phyloP scores from a whole-genome alignment of 257 asterid species.

The Primulina huaijiensis region DNA sequence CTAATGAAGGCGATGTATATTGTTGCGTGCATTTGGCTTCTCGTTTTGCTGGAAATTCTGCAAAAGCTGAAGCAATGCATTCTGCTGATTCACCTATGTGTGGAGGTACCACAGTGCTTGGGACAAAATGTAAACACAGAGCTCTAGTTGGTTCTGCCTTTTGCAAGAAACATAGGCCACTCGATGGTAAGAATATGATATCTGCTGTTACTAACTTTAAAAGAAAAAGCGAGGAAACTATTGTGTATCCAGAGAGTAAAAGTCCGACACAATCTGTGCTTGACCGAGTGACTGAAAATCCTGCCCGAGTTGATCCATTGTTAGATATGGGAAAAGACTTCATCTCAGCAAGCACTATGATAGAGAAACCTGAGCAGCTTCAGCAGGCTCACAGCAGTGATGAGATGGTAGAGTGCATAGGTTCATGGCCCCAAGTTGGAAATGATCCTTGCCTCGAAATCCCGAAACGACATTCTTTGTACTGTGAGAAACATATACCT shows the following conservation, averaged over 20 bases:
- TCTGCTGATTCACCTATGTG: constrained; percentile 74
- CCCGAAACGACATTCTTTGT: constrained; percentile 74
- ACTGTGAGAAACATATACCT: constrained; percentile 93
- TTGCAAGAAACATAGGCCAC: constrained; percentile 95
- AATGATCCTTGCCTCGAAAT: constrained; percentile 58
- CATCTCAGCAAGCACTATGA: constrained; percentile 33
- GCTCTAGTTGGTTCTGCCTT: constrained; percentile 75
- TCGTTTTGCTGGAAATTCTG: constrained; percentile 53
- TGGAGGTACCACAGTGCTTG: constrained; percentile 95
- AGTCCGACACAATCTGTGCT: constrained; percentile 38
- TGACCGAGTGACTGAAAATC: constrained; percentile 37
- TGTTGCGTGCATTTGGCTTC: constrained; percentile 93
- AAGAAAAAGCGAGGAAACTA: constrained; percentile 54
- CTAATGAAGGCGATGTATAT: constrained; percentile 82
- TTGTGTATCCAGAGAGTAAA: constrained; percentile 28
- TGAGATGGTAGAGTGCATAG: constrained; percentile 62
- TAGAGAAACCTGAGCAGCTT: constrained; percentile 39
- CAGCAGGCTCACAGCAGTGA: constrained; percentile 33
- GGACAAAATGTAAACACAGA: constrained; percentile 94
- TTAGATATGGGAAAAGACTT: constrained; percentile 39
- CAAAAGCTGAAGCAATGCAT: constrained; percentile 48
- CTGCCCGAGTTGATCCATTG: constrained; percentile 41
- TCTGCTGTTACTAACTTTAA: constrained; percentile 52
- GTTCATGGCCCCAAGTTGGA: constrained; percentile 52
- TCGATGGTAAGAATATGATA: constrained; percentile 39